phyloP scores from a whole-genome alignment of 257 asterid species.

The Penstemon eatonii region DNA sequence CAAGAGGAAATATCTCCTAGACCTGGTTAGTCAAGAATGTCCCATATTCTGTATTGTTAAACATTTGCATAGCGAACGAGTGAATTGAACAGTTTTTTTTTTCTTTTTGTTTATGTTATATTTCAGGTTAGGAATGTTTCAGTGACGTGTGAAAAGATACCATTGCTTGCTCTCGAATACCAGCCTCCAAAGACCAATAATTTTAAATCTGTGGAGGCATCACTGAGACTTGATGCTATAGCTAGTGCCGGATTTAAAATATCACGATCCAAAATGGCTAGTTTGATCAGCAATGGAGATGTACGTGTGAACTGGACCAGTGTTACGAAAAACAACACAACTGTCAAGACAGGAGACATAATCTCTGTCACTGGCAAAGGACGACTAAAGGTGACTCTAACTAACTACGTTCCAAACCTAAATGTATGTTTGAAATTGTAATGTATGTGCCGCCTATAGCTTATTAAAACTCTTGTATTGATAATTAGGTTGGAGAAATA shows the following conservation, averaged over 20 bases:
- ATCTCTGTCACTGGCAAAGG: conserved; percentile 86
- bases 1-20: no score
- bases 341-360: conserved; percentile 63
- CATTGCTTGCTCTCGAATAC: conserved; percentile 89
- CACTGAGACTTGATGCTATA: conserved; percentile 82
- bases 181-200: conserved; percentile 88
- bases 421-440: background rate
- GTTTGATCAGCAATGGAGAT: conserved; percentile 79
- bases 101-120: background rate
- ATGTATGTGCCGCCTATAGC: background rate
- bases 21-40: no score
- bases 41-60: background rate
- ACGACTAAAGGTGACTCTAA: conserved; percentile 59
- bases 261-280: conserved; percentile 92
- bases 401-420: background rate
- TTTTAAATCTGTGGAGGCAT: conserved; percentile 75
- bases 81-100: background rate
- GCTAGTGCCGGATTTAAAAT: conserved; percentile 96
- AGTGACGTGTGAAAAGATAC: conserved; percentile 78
- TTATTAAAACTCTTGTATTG: conserved; percentile 9
- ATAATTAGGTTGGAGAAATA: conserved; percentile 74
- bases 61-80: conserved; percentile 4
- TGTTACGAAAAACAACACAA: conserved; percentile 64
- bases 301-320: conserved; percentile 88
- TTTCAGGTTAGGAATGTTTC: conserved; percentile 88